Conservation (phyloP, 108 stramenopile species). For the Skeletonema marinoi region DNA sequence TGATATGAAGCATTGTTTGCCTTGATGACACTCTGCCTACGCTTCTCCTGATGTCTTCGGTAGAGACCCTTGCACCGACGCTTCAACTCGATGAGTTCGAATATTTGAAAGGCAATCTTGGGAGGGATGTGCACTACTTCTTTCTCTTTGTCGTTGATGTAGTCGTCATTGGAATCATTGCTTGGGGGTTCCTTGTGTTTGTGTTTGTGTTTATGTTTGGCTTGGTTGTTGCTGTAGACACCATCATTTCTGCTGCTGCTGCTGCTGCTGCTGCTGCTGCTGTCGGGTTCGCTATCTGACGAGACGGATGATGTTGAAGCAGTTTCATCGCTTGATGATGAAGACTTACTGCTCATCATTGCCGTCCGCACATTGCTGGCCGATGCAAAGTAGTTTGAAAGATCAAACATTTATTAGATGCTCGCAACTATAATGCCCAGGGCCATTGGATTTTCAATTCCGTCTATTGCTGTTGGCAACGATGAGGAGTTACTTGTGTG, state of each 20-base stretch:
- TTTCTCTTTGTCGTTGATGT: background rate
- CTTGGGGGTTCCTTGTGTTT: background rate
- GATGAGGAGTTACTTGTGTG: too few species aligned
- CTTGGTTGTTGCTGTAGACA: background rate
- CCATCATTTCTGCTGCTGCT: background rate
- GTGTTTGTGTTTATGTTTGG: background rate
- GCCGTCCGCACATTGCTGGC: background rate
- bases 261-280: background rate
- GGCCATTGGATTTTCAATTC: background rate
- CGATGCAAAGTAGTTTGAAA: background rate
- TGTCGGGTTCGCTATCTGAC: background rate
- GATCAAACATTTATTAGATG: background rate
- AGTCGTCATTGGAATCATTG: background rate
- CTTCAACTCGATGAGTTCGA: too few species aligned
- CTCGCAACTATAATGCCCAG: background rate
- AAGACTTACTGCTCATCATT: background rate
- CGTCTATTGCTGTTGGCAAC: too few species aligned
- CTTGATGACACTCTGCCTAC: background rate
- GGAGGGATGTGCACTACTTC: background rate
- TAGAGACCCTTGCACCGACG: background rate
- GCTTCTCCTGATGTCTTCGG: background rate
- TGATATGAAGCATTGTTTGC: background rate
- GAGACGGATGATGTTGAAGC: background rate
- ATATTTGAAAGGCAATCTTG: constrained; percentile 6
- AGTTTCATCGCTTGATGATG: background rate